These are phyloP conservation scores for Chytriomyces hyalinus DNA, from an alignment of 192 early-diverging fungal genomes.

Conservation along the genomic window DNA sequence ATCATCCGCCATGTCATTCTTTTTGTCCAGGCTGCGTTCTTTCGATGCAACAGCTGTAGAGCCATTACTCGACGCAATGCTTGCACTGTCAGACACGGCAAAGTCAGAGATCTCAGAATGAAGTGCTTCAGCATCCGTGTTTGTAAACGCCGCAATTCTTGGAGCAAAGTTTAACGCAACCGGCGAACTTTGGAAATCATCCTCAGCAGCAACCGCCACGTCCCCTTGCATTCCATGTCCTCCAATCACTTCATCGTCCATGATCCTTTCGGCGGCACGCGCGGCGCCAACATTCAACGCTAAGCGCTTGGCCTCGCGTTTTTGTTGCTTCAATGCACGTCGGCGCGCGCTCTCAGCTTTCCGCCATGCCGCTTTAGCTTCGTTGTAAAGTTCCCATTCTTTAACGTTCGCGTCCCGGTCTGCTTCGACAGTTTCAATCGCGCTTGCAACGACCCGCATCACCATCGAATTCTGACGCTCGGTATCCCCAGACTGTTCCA, in stretches of 20 bases:
- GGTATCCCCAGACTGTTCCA: slow-evolving; percentile 27
- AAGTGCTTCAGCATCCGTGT: not conserved
- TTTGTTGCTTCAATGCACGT: slow-evolving; percentile 6
- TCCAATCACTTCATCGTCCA: slow-evolving; percentile 9
- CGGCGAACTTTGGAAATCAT: not conserved
- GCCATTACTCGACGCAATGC: slow-evolving; percentile 29
- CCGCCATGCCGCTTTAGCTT: slow-evolving; percentile 14
- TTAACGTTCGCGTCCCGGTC: slow-evolving; percentile 20
- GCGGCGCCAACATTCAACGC: not conserved
- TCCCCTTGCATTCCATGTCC: slow-evolving; percentile 2
- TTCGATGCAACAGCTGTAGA: slow-evolving; percentile 35
- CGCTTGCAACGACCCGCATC: slow-evolving; percentile 28
- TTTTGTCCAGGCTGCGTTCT: not conserved
- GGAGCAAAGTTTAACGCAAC: not conserved
- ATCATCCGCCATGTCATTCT: not conserved
- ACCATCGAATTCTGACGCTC: slow-evolving; percentile 39
- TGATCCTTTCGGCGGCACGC: not conserved
- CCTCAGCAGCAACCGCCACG: not conserved
- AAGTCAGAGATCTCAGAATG: not conserved
- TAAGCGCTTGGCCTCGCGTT: not conserved
- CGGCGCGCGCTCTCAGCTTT: not conserved
- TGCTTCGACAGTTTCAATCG: slow-evolving; percentile 30
- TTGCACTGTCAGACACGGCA: slow-evolving; percentile 8
- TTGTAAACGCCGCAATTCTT: not conserved
- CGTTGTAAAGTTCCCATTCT: not conserved